phyloP scores from a whole-genome alignment of 2,329 filamentous ascomycete species.

The Cordyceps farinosa region DNA sequence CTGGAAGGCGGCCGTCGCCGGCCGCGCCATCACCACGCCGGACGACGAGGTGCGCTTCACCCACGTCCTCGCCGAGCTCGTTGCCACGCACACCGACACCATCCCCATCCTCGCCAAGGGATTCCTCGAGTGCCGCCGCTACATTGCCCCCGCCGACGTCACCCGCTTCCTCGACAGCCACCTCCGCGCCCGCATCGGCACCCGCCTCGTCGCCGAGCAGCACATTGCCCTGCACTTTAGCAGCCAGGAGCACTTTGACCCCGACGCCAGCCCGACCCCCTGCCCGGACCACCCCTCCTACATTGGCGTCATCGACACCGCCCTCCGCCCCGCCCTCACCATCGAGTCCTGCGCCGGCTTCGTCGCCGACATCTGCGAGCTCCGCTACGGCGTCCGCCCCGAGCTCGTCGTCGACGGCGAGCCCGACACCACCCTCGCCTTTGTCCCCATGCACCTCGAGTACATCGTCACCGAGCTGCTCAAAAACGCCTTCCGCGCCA shows the following conservation, averaged over 20 bases:
- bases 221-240: slow-evolving; percentile 84
- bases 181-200: slow-evolving; percentile 88
- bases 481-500: slow-evolving; percentile 95
- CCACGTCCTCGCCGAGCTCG: slow-evolving; percentile 89
- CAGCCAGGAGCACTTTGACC: slow-evolving; percentile 65
- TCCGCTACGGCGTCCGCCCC: slow-evolving; percentile 89
- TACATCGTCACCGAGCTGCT: slow-evolving; percentile 96
- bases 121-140: slow-evolving; percentile 89
- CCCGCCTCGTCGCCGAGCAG: slow-evolving; percentile 89
- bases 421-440: slow-evolving; percentile 82
- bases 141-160: slow-evolving; percentile 79
- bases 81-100: slow-evolving; percentile 89
- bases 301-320: slow-evolving; percentile 94
- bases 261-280: slow-evolving; percentile 46
- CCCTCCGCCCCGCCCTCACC: slow-evolving; percentile 74
- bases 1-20: slow-evolving; percentile 46
- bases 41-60: slow-evolving; percentile 91
- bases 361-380: slow-evolving; percentile 93
- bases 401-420: slow-evolving; percentile 78
- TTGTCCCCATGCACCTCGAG: slow-evolving; percentile 92
- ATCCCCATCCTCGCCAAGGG: slow-evolving; percentile 89
- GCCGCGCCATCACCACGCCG: slow-evolving; percentile 50
- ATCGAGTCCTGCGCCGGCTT: slow-evolving; percentile 83
- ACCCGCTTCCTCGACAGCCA: slow-evolving; percentile 92
- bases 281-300: slow-evolving; percentile 60